phyloP scores from a whole-genome alignment of 148 eudicot species.

The Rhododendron kiyosumense region DNA sequence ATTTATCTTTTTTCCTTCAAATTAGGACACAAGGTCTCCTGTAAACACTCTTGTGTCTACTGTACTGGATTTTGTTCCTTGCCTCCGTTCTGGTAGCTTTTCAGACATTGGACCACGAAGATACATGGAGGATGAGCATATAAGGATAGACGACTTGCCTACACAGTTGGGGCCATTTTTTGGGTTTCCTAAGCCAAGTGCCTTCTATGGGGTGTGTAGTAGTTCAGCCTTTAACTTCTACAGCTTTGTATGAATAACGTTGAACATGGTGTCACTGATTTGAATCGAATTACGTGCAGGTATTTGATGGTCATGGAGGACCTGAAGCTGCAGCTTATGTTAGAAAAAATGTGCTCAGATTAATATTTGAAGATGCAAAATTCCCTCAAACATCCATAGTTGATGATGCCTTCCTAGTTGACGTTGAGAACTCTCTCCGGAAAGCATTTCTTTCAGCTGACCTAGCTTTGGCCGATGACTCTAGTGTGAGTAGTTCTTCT shows the following conservation, averaged over 20 bases:
- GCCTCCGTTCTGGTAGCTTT: slow-evolving; percentile 74
- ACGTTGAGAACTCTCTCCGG: slow-evolving; percentile 50
- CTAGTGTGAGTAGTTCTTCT: slow-evolving; percentile 48
- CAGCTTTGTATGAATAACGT: background rate
- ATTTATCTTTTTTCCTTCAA: background rate
- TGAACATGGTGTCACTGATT: background rate
- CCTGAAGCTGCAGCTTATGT: slow-evolving; percentile 77
- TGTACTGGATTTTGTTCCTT: slow-evolving; percentile 47
- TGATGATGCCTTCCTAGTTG: slow-evolving; percentile 42
- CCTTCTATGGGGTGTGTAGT: slow-evolving; percentile 64
- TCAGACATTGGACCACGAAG: slow-evolving; percentile 80
- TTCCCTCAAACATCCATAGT: slow-evolving; percentile 54
- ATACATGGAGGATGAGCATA: slow-evolving; percentile 84
- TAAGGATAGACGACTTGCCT: slow-evolving; percentile 69
- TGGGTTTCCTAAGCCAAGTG: slow-evolving; percentile 63
- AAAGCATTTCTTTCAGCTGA: slow-evolving; percentile 69
- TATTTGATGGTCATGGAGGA: slow-evolving; percentile 96
- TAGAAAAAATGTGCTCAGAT: slow-evolving; percentile 39
- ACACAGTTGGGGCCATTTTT: slow-evolving; percentile 46
- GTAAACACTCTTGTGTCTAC: slow-evolving; percentile 27
- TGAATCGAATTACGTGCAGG: slow-evolving; percentile 19
- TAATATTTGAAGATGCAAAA: slow-evolving; percentile 50
- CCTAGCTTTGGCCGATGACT: slow-evolving; percentile 64
- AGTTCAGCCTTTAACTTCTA: background rate
- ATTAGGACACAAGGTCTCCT: slow-evolving; percentile 47